Evolutionary conservation across 805 yeast genomes (phyloP).

Genomic region (Phaffomyces antillensis): DNA sequence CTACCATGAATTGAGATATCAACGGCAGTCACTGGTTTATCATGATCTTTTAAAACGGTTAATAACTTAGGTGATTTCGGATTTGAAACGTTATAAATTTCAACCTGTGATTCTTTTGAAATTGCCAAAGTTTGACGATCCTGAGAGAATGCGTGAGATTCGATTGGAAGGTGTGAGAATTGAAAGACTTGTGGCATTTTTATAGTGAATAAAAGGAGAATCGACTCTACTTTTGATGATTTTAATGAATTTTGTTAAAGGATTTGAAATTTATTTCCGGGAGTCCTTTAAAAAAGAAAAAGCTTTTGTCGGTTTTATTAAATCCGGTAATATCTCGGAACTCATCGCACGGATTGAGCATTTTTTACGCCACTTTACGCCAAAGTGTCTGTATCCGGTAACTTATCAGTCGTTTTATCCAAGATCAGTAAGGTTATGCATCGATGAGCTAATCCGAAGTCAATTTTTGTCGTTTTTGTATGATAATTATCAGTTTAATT

Average conservation of each 20-base stretch:
- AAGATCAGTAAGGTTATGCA: too few relatives aligned
- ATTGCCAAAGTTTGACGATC: conserved; percentile 67
- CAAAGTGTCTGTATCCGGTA: too few relatives aligned
- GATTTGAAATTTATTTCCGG: background rate
- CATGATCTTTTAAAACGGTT: conserved; percentile 73
- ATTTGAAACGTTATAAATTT: conserved; percentile 56
- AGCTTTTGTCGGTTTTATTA: too few relatives aligned
- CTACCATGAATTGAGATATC: conserved; percentile 85
- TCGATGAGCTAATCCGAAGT: too few relatives aligned
- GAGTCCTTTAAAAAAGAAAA: too few relatives aligned
- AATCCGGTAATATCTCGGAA: too few relatives aligned
- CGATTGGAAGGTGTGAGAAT: conserved; percentile 78
- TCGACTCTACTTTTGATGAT: conserved; percentile 21
- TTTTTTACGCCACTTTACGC: too few relatives aligned
- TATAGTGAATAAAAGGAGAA: conserved; percentile 10
- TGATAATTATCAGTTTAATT: background rate
- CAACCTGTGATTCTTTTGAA: conserved; percentile 71
- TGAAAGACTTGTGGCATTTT: conserved; percentile 36
- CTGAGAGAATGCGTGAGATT: conserved; percentile 82
- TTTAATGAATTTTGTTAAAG: background rate
- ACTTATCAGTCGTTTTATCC: too few relatives aligned
- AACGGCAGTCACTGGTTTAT: conserved; percentile 89
- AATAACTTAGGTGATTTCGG: conserved; percentile 51
- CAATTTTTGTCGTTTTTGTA: too few relatives aligned
- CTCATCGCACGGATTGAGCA: too few relatives aligned